Evolutionary conservation across 2,329 filamentous ascomycete species (phyloP), one percentile per base, ranked within the genome.

Genomic region (Cladosporium sp.): DNA sequence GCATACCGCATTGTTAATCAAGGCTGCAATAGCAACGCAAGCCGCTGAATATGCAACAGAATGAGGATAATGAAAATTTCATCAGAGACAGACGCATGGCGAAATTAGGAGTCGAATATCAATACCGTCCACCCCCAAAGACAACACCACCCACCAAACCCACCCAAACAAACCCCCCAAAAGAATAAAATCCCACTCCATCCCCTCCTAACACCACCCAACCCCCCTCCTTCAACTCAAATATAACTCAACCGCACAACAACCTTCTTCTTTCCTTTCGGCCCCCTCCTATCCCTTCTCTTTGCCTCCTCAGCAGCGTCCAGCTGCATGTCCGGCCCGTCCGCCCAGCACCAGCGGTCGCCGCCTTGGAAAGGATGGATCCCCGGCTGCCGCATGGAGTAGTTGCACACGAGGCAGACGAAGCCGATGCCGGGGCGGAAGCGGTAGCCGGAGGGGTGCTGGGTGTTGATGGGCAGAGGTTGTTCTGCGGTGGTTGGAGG

Each of bases 231-330:
- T 36, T 7, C 32, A 36, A 4, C 32, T 36, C 32, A 36, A 18
- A 36, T 36, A 36, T 15, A 18, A n/a, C 32, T 36, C 15, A n/a
- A 7, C 32, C 32, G 13, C n/a, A n/a, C n/a, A n/a, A n/a, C n/a
- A n/a, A 15, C 15, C 30, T 59, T 59, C 8, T 62, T 61, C 22
- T 12, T 58, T 3, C 52, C 57, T 38, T 17, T 17, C n/a, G n/a
- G n/a, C 32, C 59, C 56, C 24, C 44, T 56, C 12, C 43, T 58
- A 7, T 18, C 19, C 32, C 32, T 18, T n/a, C 43, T 37, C 7
- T 24, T 19, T 20, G 22, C 20, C n/a, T 38, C 19, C 32, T 15
- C 43, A 30, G 24, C 43, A 5, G 8, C 34, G 13, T 45, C 43
- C 20, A 17, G 3, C 15, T 30, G n/a, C 43, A 45, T 45, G 4